These are phyloP conservation scores for Centella asiatica DNA, from an alignment of 129 eudicot species.

Conservation along the genomic window DNA sequence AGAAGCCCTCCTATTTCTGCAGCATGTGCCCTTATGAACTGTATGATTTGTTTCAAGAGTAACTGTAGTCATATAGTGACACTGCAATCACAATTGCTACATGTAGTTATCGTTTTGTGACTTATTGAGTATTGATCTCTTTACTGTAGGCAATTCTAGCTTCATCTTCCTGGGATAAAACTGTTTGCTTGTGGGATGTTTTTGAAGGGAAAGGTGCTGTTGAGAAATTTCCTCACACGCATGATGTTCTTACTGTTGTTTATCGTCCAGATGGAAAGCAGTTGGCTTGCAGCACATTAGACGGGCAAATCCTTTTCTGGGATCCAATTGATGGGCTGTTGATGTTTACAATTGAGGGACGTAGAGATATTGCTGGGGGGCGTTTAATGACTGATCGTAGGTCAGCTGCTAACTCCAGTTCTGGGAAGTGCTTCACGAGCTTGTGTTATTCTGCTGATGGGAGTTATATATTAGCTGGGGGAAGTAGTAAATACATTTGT, in stretches of 20 bases:
- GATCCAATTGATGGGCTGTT: slow-evolving; percentile 76
- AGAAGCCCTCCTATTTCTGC: background rate
- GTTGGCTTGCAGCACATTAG: slow-evolving; percentile 86
- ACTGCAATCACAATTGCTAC: background rate
- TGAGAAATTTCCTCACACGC: slow-evolving; percentile 78
- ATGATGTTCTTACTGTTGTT: slow-evolving; percentile 88
- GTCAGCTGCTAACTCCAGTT: slow-evolving; percentile 75
- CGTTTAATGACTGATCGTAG: slow-evolving; percentile 93
- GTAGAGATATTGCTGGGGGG: slow-evolving; percentile 93
- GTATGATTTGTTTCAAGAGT: background rate
- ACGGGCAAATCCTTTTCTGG: slow-evolving; percentile 94
- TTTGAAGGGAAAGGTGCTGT: slow-evolving; percentile 90
- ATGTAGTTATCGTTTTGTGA: background rate
- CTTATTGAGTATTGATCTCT: background rate
- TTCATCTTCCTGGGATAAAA: slow-evolving; percentile 97
- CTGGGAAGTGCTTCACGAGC: slow-evolving; percentile 89
- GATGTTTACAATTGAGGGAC: slow-evolving; percentile 94
- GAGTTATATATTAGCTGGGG: slow-evolving; percentile 92
- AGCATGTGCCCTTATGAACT: background rate
- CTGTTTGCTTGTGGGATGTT: slow-evolving; percentile 91
- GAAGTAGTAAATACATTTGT: slow-evolving; percentile 85
- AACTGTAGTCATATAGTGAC: background rate
- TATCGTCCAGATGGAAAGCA: slow-evolving; percentile 99
- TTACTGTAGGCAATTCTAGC: slow-evolving; percentile 61
- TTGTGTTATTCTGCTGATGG: slow-evolving; percentile 96